Base-by-base conservation (phyloP, 176 grass and related monocot species). In the Melocanna baccifera region DNA sequence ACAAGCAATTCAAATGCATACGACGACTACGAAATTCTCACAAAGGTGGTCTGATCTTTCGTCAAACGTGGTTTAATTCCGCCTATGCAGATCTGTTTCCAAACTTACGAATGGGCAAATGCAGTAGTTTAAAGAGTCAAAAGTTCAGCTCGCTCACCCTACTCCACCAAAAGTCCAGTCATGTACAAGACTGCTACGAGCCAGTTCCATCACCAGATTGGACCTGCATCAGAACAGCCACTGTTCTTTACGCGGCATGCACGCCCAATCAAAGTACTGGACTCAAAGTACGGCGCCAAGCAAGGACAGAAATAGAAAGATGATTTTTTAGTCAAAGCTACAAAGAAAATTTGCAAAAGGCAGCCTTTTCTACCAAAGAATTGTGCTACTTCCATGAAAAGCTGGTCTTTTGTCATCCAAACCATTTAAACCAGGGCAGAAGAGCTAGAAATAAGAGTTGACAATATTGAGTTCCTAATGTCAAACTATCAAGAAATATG, bases 201-300 rank as follows among this genome's bases (percentile, higher is more conserved):
- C 22, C 9, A 39, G 75, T 50, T 77, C 29, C 39, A 71, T 79
- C 40, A 48, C 75, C 29, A 11, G 75, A 71, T 79, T 50, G 40
- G 29, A 71, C 64, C 66, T 79, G 66, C 23, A 13, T 40, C 36
- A 45, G 8, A 40, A 71, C 14, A 30, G 12, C 16, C 28, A 37
- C 19, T 69, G 30, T 41, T 43, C 39, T 45, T 25, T 62, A 55
- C 42, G 7, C 48, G 37, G 9, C 76, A 73, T n/a, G 56, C 42
- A 71, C 11, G 34, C 66, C 52, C 34, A 57, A 80, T 53, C 68
- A 74, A 73, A 80, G 43, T 53, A 80, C 53, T 73, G 23, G 45
- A 80, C 66, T 62, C 51, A 32, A 19, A 28, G 53, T 51, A 48
- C 41, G 15, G 15, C 41, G 0, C 19, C 15, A 67, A 47, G 2